Base-by-base conservation (phyloP, 1,139 yeast genomes). In the Wickerhamomyces sp. region DNA sequence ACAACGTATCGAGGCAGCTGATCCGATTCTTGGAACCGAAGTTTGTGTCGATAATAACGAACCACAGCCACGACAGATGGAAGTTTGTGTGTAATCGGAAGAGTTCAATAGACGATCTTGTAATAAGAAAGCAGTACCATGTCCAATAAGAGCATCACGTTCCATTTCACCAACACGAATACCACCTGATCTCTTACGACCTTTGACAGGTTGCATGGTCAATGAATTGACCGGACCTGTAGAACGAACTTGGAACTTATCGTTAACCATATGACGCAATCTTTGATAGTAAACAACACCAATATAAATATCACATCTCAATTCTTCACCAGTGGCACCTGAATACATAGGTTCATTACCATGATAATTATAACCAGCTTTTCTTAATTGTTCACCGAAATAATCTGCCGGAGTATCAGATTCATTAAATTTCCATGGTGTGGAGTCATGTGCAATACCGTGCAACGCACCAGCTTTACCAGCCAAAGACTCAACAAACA, bases 161-260 rank as follows among this genome's bases (percentile, higher is more conserved):
- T 92, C 99, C 99, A 92, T 92, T 66, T 92, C 98, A 63, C 98
- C 98, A 31, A 92, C 95, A 75, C 99, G 95, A 55, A 92, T 92
- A 83, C 99, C 99, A 68, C 99, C 99, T 51, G 85, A 81, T 69
- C 98, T 81, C 81, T 92, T 94, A 70, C 99, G 84, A 58, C 99
- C 99, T 71, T 94, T 92, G 44, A 92, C 98, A 35, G 99, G 99
- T 72, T 92, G 99, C 97, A 92, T 90, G 15, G 98, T 94, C 58
- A 92, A 75, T 28, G 95, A 80, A 65, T 90, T 90, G 29, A 92
- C 97, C 6, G 98, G 97, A 59, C 99, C 99, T 15, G 98, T 92
- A 7, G 97, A 87, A 69, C 99, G 84, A 41, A 92, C 99, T 70
- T 94, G 98, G 84, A 88, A 92, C 76, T 92, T 92, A 65, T 92